Evolutionary conservation across 768 basidiomycete species (phyloP).

Genomic region (Kwoniella mangroviensis): DNA sequence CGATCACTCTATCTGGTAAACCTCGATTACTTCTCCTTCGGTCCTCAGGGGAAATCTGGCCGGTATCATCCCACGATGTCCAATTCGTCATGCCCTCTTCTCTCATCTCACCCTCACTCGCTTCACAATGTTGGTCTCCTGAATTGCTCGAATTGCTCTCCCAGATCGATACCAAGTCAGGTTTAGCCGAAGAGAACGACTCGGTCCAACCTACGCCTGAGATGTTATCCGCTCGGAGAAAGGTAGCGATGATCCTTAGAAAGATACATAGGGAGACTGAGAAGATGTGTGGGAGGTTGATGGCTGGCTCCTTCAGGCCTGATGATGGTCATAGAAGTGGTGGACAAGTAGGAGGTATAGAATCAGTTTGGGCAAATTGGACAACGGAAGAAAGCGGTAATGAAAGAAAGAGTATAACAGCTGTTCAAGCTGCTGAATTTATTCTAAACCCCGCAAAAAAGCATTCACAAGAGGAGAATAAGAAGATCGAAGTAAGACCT

Average conservation of each 20-base stretch:
- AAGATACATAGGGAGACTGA: slow-evolving; percentile 64
- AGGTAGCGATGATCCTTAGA: slow-evolving; percentile 68
- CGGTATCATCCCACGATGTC: slow-evolving; percentile 46
- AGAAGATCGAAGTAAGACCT: slow-evolving; percentile 20
- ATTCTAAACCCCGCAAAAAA: slow-evolving; percentile 58
- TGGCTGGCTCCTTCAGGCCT: slow-evolving; percentile 7
- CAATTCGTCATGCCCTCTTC: slow-evolving; percentile 53
- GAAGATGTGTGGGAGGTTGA: slow-evolving; percentile 55
- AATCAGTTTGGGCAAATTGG: slow-evolving; percentile 36
- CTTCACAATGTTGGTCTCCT: slow-evolving; percentile 38
- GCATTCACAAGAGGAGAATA: neutral
- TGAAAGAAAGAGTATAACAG: slow-evolving; percentile 66
- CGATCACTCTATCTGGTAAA: slow-evolving; percentile 37
- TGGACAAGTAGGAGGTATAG: slow-evolving; percentile 53
- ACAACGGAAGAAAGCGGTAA: slow-evolving; percentile 56
- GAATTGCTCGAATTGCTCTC: slow-evolving; percentile 32
- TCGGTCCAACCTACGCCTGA: slow-evolving; percentile 20
- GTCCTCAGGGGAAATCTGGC: slow-evolving; percentile 49
- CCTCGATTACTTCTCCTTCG: slow-evolving; percentile 44
- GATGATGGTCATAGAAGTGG: neutral
- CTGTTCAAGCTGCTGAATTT: slow-evolving; percentile 64
- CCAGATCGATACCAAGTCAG: slow-evolving; percentile 14
- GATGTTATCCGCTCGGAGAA: slow-evolving; percentile 67
- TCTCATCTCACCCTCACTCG: slow-evolving; percentile 30
- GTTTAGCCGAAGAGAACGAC: slow-evolving; percentile 13